Evolutionary conservation across 2,329 filamentous ascomycete genomes (phyloP).

Genomic region (Cercospora janseana): DNA sequence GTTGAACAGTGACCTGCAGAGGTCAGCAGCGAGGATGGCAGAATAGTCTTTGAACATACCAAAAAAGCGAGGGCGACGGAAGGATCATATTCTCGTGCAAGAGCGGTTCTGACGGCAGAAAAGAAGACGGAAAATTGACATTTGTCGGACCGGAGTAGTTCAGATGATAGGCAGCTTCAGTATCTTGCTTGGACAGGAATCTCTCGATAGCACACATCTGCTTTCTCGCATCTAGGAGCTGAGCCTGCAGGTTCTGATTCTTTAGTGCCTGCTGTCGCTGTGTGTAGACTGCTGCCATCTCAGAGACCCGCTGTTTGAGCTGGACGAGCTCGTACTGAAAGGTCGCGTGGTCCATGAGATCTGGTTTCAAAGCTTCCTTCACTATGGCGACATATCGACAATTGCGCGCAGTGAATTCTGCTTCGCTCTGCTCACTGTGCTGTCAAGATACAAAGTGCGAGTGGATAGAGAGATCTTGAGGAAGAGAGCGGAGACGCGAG

Average conservation of each 20-base stretch:
- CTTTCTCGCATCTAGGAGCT: conserved; percentile 18
- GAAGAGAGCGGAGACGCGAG: background rate
- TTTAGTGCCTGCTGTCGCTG: conserved; percentile 5
- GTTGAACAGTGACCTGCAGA: conserved; percentile 22
- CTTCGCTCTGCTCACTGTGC: background rate
- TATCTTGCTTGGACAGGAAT: too few species aligned
- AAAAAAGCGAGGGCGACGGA: conserved; percentile 27
- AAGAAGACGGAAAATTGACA: conserved; percentile 2
- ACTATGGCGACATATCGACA: background rate
- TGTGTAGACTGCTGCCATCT: conserved; percentile 23
- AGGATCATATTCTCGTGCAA: conserved; percentile 14
- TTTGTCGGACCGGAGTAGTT: too few species aligned
- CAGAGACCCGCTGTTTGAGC: conserved; percentile 28
- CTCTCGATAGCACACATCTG: conserved; percentile 20
- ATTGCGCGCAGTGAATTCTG: too few species aligned
- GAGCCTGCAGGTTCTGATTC: conserved; percentile 16
- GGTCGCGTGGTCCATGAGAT: conserved; percentile 29
- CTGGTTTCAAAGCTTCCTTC: background rate
- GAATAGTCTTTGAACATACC: conserved; percentile 14
- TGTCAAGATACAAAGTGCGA: background rate
- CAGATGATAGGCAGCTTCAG: too few species aligned
- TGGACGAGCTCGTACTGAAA: conserved; percentile 29
- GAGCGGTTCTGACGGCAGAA: background rate
- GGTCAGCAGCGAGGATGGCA: background rate
- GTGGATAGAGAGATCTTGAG: too few species aligned